Conservation (phyloP, 2,329 filamentous ascomycete species). For the Fusarium goolgardi region DNA sequence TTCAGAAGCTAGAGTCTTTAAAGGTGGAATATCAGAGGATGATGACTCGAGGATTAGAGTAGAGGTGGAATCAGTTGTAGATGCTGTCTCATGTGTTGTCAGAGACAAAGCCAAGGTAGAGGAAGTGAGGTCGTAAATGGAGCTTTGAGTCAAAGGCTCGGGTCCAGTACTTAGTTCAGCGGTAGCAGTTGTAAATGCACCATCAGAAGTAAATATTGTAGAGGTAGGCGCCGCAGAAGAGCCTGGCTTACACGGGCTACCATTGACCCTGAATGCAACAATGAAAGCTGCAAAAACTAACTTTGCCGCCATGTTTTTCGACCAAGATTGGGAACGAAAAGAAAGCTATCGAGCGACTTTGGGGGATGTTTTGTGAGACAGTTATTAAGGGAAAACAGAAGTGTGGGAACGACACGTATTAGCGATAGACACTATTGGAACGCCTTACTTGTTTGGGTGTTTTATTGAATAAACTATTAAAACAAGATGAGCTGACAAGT, state of each 20-base stretch:
- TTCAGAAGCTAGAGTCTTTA: background rate
- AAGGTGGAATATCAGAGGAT: background rate
- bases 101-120: background rate
- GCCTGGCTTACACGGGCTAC: background rate
- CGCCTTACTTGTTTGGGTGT: background rate
- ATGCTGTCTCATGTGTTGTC: background rate
- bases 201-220: background rate
- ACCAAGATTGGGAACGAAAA: background rate
- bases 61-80: background rate
- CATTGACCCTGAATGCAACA: background rate
- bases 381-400: background rate
- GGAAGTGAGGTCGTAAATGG: background rate
- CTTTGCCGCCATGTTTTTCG: background rate
- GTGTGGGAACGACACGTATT: background rate
- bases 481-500: background rate
- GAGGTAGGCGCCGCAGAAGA: background rate
- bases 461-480: background rate
- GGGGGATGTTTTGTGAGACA: background rate
- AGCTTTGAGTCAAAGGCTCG: background rate
- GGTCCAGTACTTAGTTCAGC: background rate
- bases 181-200: background rate
- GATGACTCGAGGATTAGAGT: background rate
- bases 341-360: too few species aligned
- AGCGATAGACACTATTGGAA: background rate
- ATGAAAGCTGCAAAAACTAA: background rate